Evolutionary conservation across 78 protist species (phyloP), one percentile per base, ranked within the genome.

Genomic region (Dictyostelium purpureum): DNA sequence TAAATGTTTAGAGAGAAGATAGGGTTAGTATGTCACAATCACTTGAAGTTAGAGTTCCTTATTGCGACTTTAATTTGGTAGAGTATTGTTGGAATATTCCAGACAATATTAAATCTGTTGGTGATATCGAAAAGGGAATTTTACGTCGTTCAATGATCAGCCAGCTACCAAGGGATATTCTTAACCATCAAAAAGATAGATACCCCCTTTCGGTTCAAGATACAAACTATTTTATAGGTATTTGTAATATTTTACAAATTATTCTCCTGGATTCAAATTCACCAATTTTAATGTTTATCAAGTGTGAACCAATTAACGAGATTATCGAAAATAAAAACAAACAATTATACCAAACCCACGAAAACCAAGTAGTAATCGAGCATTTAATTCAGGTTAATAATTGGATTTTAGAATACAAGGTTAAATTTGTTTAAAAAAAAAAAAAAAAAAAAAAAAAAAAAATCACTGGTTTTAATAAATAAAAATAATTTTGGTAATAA

Each of bases 351-450:
- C 71, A 63, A 63, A 63, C 71, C 1, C 35, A 63, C 33, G 18
- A 63, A 14, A 63, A 31, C 18, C 71, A 63, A 63, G 16, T 6
- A 3, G 37, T 33, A 12, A 63, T 63, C 33, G 71, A 63, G 33
- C 71, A 63, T 63, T 33, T 63, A 63, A 35, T 63, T 63, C 71
- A 63, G 33, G 43, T 63, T 28, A 63, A 63, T 63, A 12, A 35
- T 33, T 63, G 71, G 71, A 63, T 63, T 0, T 18, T 63, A 18
- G 71, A 63, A 4, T 63, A 63, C 33, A 63, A 63, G 16, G 38
- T 63, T 63, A 28, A 63, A 63, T 63, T 63, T 63, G 71, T 63
- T 14, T 63, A 61, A 56, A n/a, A 56, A 56, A 56, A 21, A 56
- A 56, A 56, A 16, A 56, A 56, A 56, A 56, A n/a, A 56, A 5